A percentile compares a stretch with the other conserved stretches of the same genome.
These are phyloP conservation scores for Scheffersomyces illinoinensis DNA, from an alignment of 1,139 yeast species.

Conservation along the genomic window DNA sequence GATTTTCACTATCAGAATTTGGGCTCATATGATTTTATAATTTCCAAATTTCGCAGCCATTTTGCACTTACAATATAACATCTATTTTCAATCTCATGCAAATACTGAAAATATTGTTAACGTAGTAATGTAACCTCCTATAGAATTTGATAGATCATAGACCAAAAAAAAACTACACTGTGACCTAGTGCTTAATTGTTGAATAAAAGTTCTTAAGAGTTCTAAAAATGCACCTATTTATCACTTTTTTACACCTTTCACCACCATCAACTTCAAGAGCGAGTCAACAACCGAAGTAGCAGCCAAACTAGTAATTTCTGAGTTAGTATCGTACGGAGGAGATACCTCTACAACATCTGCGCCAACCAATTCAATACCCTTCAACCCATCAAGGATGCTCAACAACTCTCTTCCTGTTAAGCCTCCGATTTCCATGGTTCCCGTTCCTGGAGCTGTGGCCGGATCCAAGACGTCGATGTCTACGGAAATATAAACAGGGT, in stretches of 20 bases:
- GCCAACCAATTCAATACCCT: constrained; percentile 51
- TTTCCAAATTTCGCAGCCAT: too few species aligned
- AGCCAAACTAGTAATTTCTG: constrained; percentile 52
- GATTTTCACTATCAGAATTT: too few species aligned
- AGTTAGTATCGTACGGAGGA: constrained; percentile 52
- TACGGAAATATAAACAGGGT: constrained; percentile 51
- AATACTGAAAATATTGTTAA: neutral
- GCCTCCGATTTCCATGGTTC: constrained; percentile 59
- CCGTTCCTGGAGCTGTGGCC: constrained; percentile 56
- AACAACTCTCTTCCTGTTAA: constrained; percentile 52
- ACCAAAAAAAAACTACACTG: too few species aligned
- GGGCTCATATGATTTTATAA: too few species aligned
- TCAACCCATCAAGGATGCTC: constrained; percentile 47
- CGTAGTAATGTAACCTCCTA: too few species aligned
- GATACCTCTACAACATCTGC: constrained; percentile 62
- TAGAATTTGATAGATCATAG: too few species aligned
- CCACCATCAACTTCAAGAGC: constrained; percentile 46
- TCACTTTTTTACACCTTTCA: constrained; percentile 7
- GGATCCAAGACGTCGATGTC: constrained; percentile 61
- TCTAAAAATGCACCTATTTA: neutral
- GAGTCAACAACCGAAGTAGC: constrained; percentile 58
- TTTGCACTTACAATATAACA: too few species aligned
- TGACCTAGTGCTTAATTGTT: too few species aligned
- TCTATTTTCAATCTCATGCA: neutral
- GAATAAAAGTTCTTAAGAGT: neutral